These are phyloP conservation scores for Abelmoschus esculentus DNA, from an alignment of 345 rosid species.

Conservation along the genomic window DNA sequence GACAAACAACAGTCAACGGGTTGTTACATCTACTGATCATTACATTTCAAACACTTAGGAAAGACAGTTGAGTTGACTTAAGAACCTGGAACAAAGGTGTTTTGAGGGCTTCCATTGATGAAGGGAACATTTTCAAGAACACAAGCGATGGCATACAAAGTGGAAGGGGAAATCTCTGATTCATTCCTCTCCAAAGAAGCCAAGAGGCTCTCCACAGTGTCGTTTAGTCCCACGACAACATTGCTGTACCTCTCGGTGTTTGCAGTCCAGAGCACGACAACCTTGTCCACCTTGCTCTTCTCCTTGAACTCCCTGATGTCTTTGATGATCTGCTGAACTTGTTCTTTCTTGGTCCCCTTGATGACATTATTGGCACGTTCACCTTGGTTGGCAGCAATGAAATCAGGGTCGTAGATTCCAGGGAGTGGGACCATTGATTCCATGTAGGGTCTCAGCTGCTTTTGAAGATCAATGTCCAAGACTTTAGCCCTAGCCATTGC, in stretches of 20 bases:
- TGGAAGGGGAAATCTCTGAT: conserved; percentile 91
- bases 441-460: conserved; percentile 95
- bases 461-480: conserved; percentile 84
- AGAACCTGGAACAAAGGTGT: conserved; percentile 94
- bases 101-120: conserved; percentile 97
- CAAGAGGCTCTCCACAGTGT: conserved; percentile 77
- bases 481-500: conserved; percentile 95
- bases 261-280: conserved; percentile 95
- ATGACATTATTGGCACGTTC: conserved; percentile 84
- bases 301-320: conserved; percentile 95
- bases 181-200: conserved; percentile 75
- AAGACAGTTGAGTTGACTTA: not conserved
- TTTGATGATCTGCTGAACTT: conserved; percentile 62
- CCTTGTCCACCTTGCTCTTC: conserved; percentile 69
- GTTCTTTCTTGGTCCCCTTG: conserved; percentile 83
- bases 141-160: conserved; percentile 85
- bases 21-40: not conserved
- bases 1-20: not conserved
- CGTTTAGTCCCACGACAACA: conserved; percentile 75
- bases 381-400: conserved; percentile 95
- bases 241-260: conserved; percentile 97
- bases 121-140: conserved; percentile 79
- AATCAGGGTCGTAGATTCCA: conserved; percentile 81
- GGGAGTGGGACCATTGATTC: conserved; percentile 91
- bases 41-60: not conserved